phyloP scores from a whole-genome alignment of 2,329 filamentous ascomycete genomes.

The Rutstroemia sp. region DNA sequence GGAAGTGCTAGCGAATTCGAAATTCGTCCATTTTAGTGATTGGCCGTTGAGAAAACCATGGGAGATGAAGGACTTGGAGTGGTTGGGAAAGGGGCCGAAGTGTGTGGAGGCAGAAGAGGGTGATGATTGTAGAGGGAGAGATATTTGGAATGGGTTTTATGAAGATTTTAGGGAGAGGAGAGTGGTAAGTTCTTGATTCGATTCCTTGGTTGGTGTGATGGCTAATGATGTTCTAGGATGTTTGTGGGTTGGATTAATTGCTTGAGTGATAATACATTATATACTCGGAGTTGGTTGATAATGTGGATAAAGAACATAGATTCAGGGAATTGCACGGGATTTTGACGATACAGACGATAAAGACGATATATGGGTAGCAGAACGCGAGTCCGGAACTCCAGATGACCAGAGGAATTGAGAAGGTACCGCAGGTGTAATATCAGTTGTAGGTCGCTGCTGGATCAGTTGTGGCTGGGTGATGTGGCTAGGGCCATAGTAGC shows the following conservation, averaged over 20 bases:
- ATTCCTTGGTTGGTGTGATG: not conserved
- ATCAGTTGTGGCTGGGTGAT: too few species aligned
- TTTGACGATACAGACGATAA: too few species aligned
- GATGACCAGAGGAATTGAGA: too few species aligned
- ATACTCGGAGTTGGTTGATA: not conserved
- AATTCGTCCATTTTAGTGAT: constrained; percentile 53
- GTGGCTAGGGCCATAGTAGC: too few species aligned
- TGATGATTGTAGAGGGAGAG: constrained; percentile 20
- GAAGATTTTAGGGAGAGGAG: constrained; percentile 21
- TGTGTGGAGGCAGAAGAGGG: constrained; percentile 13
- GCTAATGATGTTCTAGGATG: not conserved
- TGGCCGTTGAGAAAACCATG: constrained; percentile 54
- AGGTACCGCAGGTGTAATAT: too few species aligned
- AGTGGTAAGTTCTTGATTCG: constrained; percentile 9
- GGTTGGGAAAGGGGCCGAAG: constrained; percentile 10
- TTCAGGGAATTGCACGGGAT: too few species aligned
- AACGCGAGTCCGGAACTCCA: too few species aligned
- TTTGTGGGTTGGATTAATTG: not conserved
- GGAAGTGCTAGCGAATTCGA: constrained; percentile 41
- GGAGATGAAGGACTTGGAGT: constrained; percentile 30
- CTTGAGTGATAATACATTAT: not conserved
- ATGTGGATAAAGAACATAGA: too few species aligned
- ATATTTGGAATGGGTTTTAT: constrained; percentile 24
- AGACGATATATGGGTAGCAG: too few species aligned
- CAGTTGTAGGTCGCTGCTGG: too few species aligned